Percentiles rank a stretch among this genome's conserved stretches.
Evolutionary conservation across 129 eudicot genomes (phyloP).

Genomic region (Tanacetum coccineum): DNA sequence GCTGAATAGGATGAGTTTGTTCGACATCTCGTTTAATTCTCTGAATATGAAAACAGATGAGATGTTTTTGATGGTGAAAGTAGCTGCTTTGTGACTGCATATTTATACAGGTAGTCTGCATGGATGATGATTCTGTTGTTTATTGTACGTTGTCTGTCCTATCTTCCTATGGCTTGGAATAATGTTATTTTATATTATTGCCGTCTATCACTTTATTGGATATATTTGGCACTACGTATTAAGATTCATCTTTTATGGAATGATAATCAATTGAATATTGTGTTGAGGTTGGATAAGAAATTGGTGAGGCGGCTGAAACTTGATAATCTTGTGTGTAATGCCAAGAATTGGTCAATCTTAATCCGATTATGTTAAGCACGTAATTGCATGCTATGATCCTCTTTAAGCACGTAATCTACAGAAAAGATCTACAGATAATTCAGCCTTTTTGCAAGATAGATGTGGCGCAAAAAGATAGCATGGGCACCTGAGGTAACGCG

Average conservation of each 20-base stretch:
- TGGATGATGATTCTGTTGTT: constrained; percentile 5
- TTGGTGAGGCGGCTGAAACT: constrained; percentile 20
- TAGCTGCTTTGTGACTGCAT: constrained; percentile 1
- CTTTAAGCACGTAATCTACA: no score
- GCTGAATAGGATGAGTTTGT: constrained; percentile 9
- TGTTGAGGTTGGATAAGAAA: constrained; percentile 10
- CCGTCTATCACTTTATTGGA: background rate
- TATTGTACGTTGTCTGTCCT: no score
- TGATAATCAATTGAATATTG: background rate
- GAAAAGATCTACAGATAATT: no score
- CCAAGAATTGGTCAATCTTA: no score
- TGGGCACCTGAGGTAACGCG: no score
- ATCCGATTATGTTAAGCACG: no score
- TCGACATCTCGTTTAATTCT: background rate
- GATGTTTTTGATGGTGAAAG: constrained; percentile 2
- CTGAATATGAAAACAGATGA: background rate
- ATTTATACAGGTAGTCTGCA: constrained; percentile 13
- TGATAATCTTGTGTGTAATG: constrained; percentile 4
- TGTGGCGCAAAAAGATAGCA: no score
- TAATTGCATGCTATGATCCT: no score
- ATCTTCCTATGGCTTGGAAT: background rate
- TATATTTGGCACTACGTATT: background rate
- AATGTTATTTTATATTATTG: background rate
- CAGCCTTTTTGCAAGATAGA: no score
- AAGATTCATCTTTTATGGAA: background rate